Conservation (phyloP, 2,329 filamentous ascomycete genomes). For the Sclerotinia sclerotiorum region DNA sequence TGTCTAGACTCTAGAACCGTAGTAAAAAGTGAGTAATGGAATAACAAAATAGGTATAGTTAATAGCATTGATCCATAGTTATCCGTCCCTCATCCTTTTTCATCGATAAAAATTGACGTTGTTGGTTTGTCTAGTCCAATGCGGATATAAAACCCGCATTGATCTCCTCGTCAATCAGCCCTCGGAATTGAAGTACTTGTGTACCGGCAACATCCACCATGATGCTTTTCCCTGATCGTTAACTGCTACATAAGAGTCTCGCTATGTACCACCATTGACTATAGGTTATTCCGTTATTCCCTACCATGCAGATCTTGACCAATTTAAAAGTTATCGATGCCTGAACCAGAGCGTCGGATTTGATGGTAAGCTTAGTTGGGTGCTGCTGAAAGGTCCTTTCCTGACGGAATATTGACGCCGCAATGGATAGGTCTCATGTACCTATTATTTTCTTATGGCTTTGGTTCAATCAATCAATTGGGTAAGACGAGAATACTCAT, state of each 20-base stretch:
- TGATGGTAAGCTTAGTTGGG: conserved; percentile 13
- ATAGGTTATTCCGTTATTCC: conserved; percentile 7
- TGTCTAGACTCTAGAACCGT: not conserved
- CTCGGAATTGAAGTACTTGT: not conserved
- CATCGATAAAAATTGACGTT: not conserved
- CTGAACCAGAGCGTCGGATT: conserved; percentile 33
- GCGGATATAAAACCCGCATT: not conserved
- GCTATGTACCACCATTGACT: conserved; percentile 25
- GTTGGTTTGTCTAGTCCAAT: not conserved
- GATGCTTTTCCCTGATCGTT: conserved; percentile 29
- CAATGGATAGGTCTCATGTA: not conserved
- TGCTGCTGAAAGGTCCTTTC: not conserved
- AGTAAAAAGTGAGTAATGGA: not conserved
- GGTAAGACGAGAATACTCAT: not conserved
- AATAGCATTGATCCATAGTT: not conserved
- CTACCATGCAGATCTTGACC: conserved; percentile 15
- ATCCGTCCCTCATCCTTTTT: not conserved
- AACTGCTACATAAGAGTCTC: conserved; percentile 26
- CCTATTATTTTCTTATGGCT: not conserved
- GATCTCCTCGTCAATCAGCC: not conserved
- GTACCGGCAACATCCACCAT: conserved; percentile 12
- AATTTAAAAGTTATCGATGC: not conserved
- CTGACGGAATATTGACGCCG: not conserved
- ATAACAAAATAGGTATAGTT: not conserved
- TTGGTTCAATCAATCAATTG: not conserved